Conservation (phyloP, 2,329 filamentous ascomycete species). For the Kalmusia sp. region DNA sequence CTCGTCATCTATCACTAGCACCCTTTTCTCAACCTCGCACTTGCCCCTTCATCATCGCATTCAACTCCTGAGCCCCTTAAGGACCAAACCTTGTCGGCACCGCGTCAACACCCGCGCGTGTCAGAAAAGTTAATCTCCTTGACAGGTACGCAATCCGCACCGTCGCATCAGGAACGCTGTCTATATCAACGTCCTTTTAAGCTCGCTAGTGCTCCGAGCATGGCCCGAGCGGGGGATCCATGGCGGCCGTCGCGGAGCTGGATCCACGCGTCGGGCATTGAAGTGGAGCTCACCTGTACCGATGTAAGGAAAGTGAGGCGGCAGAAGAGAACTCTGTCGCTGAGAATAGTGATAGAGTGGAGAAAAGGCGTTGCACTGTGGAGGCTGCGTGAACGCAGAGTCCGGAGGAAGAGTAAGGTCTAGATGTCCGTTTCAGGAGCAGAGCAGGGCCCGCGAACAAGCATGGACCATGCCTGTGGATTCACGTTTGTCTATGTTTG, state of each 20-base stretch:
- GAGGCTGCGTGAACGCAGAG: background rate
- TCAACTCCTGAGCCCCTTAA: too few species aligned
- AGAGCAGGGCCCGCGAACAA: conserved; percentile 1
- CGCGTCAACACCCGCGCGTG: too few species aligned
- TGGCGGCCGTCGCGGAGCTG: conserved; percentile 16
- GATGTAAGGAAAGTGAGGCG: conserved; percentile 16
- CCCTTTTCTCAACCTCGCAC: too few species aligned
- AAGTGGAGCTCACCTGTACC: background rate
- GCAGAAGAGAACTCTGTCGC: background rate
- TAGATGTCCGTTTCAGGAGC: conserved; percentile 4
- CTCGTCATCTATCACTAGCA: too few species aligned
- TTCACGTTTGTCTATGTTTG: too few species aligned
- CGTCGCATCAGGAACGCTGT: background rate
- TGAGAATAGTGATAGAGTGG: background rate
- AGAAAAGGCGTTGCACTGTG: background rate
- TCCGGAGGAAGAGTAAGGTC: background rate
- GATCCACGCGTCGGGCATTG: conserved; percentile 17
- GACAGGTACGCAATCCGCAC: background rate
- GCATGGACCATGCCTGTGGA: background rate
- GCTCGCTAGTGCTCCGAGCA: conserved; percentile 19
- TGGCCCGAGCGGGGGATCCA: conserved; percentile 14
- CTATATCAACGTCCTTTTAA: conserved; percentile 24
- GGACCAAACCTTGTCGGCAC: too few species aligned
- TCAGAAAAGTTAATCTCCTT: background rate
- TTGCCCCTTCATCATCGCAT: too few species aligned